phyloP scores from a whole-genome alignment of 2,329 filamentous ascomycete genomes.

The Epichloe hybrida region DNA sequence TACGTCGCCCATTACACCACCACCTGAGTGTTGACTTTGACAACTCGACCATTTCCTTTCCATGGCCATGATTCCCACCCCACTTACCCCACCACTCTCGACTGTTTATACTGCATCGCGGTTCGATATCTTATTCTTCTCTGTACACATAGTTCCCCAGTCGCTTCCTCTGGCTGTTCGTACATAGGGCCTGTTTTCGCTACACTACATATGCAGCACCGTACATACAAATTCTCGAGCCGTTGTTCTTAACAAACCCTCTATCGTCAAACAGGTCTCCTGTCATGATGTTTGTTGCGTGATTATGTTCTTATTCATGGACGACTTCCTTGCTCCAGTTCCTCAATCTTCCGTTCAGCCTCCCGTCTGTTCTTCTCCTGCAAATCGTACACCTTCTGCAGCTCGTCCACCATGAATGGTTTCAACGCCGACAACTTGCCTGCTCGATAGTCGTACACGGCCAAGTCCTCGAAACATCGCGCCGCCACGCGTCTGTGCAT shows the following conservation, averaged over 20 bases:
- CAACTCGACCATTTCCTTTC: not conserved
- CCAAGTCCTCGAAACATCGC: conserved; percentile 46
- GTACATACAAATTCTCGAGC: not conserved
- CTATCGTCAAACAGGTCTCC: too few relatives aligned
- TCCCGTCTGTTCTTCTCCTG: conserved; percentile 15
- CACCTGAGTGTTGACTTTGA: not conserved
- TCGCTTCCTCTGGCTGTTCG: conserved; percentile 1
- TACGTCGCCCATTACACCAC: conserved; percentile 32
- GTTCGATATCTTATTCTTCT: not conserved
- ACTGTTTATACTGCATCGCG: conserved; percentile 2
- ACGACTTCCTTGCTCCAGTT: not conserved
- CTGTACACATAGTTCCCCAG: conserved; percentile 7
- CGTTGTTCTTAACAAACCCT: too few relatives aligned
- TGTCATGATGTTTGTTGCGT: too few relatives aligned
- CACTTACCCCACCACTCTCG: not conserved
- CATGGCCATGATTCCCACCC: not conserved
- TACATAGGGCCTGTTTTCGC: conserved; percentile 3
- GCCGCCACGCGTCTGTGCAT: conserved; percentile 59
- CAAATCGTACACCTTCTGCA: conserved; percentile 22
- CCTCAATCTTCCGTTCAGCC: conserved; percentile 9
- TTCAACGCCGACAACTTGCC: conserved; percentile 25
- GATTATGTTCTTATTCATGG: too few relatives aligned
- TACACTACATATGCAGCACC: not conserved
- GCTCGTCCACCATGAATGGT: conserved; percentile 25
- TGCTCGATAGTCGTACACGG: conserved; percentile 18